These are phyloP conservation scores for Calonectria montana DNA, from an alignment of 2,329 filamentous ascomycete genomes.

Conservation along the genomic window DNA sequence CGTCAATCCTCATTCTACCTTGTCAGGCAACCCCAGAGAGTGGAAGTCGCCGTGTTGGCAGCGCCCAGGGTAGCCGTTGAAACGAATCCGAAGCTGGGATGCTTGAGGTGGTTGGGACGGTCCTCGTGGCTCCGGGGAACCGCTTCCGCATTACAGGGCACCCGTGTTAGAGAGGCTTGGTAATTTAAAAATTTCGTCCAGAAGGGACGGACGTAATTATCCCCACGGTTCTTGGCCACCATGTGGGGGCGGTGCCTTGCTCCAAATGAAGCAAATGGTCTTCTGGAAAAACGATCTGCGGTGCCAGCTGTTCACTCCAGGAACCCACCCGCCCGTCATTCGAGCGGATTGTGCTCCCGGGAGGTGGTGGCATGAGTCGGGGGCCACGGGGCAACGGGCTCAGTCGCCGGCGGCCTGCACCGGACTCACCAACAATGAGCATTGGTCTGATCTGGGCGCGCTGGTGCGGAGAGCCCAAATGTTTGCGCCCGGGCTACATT, in stretches of 20 bases:
- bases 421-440: constrained; percentile 33
- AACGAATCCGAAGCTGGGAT: constrained; percentile 23
- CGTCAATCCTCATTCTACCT: constrained; percentile 32
- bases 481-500: constrained; percentile 26
- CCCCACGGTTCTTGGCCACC: constrained; percentile 35
- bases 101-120: constrained; percentile 30
- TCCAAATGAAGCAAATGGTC: constrained; percentile 34
- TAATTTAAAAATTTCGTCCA: constrained; percentile 46
- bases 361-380: constrained; percentile 39
- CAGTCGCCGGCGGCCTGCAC: constrained; percentile 27
- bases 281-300: constrained; percentile 44
- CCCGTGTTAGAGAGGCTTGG: constrained; percentile 36
- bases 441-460: constrained; percentile 34
- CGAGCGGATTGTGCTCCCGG: constrained; percentile 35
- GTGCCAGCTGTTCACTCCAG: constrained; percentile 31
- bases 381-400: constrained; percentile 22
- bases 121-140: constrained; percentile 47
- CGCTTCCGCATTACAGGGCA: constrained; percentile 42
- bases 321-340: constrained; percentile 29
- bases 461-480: constrained; percentile 18
- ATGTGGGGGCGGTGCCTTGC: constrained; percentile 34
- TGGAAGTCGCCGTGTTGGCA: constrained; percentile 32
- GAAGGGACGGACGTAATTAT: constrained; percentile 23
- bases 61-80: constrained; percentile 27
- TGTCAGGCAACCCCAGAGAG: constrained; percentile 34